Evolutionary conservation across 2,329 filamentous ascomycete genomes (phyloP), one percentile per base, ranked within the genome.

Genomic region (Cladosporium sp.): DNA sequence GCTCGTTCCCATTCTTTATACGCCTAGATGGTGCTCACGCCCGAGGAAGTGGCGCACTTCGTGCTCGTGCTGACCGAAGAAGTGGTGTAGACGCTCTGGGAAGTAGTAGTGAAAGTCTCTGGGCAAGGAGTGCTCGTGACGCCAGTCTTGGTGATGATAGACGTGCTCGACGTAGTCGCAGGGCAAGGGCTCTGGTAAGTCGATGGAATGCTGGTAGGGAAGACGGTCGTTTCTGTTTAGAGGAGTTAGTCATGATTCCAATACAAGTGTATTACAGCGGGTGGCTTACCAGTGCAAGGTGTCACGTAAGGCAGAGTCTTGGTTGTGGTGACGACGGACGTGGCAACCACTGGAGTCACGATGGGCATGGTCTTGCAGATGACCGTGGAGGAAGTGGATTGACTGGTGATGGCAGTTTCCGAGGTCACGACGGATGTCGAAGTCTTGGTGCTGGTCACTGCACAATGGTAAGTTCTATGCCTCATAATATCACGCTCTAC

Each of bases 391-490:
- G 52, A 47, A 10, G 52, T 55, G 4, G 20, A 25, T 15, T 55
- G 40, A 13, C 52, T 36, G 32, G 52, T 55, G 4, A 55, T 10
- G 13, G 42, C 39, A 4, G 52, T 55, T 1, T 28, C 19, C 13
- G 28, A 35, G n/a, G 52, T 55, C 2, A 47, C 28, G 34, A 47
- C 34, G 12, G 52, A 55, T 19, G 52, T 55, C 13, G 28, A 36
- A 4, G 52, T 55, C 15, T 55, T 55, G 28, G 52, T 55, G 52
- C 52, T 47, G 40, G 52, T 55, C 8, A 55, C 52, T 55, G 13
- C 7, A 12, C 1, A 15, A 8, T 13, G 8, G 50, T 54, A n/a
- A 54, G 39, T 45, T 25, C 12, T 48, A 2, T 48, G 17, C 8
- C 12, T 3, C 13, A 17, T 6, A 45, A 2, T n/a, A 3, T 15